These are phyloP conservation scores for Paramarasmius palmivorus DNA, from an alignment of 1,284 basidiomycete genomes.

Conservation along the genomic window DNA sequence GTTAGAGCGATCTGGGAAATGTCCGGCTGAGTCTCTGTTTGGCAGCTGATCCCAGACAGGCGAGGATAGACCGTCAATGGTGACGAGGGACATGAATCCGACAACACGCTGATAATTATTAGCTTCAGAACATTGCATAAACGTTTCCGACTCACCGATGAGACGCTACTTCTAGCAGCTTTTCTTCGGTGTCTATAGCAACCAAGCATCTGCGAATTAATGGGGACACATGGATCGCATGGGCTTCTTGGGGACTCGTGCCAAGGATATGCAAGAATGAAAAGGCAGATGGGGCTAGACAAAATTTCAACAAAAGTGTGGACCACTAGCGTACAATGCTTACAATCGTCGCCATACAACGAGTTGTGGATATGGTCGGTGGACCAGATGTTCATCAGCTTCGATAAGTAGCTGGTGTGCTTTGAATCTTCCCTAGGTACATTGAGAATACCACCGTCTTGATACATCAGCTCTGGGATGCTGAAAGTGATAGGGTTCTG, in stretches of 20 bases:
- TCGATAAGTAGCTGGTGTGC: constrained; percentile 66
- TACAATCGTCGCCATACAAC: constrained; percentile 65
- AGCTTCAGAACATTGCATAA: neutral
- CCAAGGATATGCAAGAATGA: constrained; percentile 78
- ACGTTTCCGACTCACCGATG: constrained; percentile 44
- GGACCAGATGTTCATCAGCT: constrained; percentile 91
- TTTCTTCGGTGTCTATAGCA: constrained; percentile 47
- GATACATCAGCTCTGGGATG: constrained; percentile 80
- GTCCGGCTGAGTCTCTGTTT: constrained; percentile 49
- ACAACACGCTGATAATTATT: too few relatives aligned
- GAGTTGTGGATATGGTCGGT: constrained; percentile 79
- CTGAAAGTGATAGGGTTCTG: constrained; percentile 82
- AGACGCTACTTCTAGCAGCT: constrained; percentile 41
- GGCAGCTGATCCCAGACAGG: constrained; percentile 36
- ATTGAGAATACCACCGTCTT: constrained; percentile 75
- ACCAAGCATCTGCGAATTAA: constrained; percentile 55
- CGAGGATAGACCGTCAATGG: constrained; percentile 19
- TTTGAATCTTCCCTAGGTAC: constrained; percentile 62
- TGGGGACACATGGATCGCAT: constrained; percentile 58
- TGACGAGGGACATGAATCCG: constrained; percentile 3
- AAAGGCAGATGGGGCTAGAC: constrained; percentile 54
- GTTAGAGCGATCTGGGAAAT: constrained; percentile 62
- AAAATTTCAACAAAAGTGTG: neutral
- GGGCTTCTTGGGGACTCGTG: constrained; percentile 63
- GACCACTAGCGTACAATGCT: constrained; percentile 21